phyloP scores from a whole-genome alignment of 2,329 filamentous ascomycete species.

The Colletotrichum tropicicola region DNA sequence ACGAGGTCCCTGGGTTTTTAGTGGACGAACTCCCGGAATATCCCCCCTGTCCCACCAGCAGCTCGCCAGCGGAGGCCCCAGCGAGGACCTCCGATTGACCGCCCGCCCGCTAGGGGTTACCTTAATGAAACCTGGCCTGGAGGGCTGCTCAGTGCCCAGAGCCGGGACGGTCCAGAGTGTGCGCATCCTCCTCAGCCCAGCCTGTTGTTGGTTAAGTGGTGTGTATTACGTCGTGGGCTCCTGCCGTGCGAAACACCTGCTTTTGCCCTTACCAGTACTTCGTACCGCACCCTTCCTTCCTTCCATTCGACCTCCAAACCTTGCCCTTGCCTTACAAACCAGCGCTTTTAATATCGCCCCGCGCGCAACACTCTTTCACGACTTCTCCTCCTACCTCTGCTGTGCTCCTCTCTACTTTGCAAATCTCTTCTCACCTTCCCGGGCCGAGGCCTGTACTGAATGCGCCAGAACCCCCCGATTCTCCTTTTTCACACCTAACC shows the following conservation, averaged over 20 bases:
- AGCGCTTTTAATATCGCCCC: slow-evolving; percentile 24
- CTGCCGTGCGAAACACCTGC: slow-evolving; percentile 29
- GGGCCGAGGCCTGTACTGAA: slow-evolving; percentile 12
- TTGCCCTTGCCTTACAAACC: slow-evolving; percentile 15
- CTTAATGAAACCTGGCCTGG: slow-evolving; percentile 31
- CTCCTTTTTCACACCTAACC: slow-evolving; percentile 23
- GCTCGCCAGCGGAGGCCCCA: slow-evolving; percentile 15
- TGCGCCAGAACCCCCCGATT: slow-evolving; percentile 20
- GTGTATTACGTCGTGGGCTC: slow-evolving; percentile 30
- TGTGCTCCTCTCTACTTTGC: slow-evolving; percentile 1
- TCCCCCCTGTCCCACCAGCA: slow-evolving; percentile 3
- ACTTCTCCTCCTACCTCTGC: slow-evolving; percentile 4
- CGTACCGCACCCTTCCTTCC: slow-evolving; percentile 2
- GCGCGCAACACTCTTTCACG: slow-evolving; percentile 25
- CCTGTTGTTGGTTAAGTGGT: slow-evolving; percentile 19
- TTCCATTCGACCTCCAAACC: slow-evolving; percentile 9
- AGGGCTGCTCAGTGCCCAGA: slow-evolving; percentile 6
- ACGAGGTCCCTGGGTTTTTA: slow-evolving; percentile 8
- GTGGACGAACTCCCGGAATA: slow-evolving; percentile 25
- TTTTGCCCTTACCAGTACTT: slow-evolving; percentile 19
- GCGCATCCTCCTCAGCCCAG: slow-evolving; percentile 15
- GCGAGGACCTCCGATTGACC: slow-evolving; percentile 26
- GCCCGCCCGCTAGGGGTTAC: slow-evolving; percentile 16
- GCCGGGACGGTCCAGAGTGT: slow-evolving; percentile 3
- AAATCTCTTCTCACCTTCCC: slow-evolving; percentile 7